Conservation (phyloP, 2,329 filamentous ascomycete genomes). For the Alternaria solani region DNA sequence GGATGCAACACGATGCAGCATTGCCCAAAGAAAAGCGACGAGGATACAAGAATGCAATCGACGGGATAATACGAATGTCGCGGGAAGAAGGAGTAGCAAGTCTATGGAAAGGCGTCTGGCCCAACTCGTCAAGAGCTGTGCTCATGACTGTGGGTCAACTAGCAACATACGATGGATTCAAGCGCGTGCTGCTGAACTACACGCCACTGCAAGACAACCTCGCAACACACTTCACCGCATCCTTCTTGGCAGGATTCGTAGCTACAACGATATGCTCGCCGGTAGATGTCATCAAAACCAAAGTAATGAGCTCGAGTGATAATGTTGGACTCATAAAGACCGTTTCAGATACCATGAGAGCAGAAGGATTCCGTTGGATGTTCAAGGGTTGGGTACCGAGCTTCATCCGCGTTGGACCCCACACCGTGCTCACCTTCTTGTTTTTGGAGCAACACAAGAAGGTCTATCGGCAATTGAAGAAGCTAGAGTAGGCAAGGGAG, state of each 20-base stretch:
- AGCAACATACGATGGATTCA: constrained; percentile 85
- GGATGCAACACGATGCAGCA: constrained; percentile 93
- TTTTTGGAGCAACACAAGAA: constrained; percentile 89
- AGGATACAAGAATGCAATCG: constrained; percentile 88
- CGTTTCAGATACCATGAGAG: constrained; percentile 71
- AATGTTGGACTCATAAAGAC: constrained; percentile 65
- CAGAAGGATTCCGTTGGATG: constrained; percentile 81
- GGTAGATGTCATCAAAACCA: constrained; percentile 88
- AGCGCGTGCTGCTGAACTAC: constrained; percentile 70
- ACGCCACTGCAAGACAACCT: constrained; percentile 73
- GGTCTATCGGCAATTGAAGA: constrained; percentile 63
- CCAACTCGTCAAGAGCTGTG: constrained; percentile 81
- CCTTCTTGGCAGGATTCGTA: constrained; percentile 79
- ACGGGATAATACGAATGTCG: constrained; percentile 88
- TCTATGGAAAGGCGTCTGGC: constrained; percentile 85
- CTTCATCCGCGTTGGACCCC: constrained; percentile 71
- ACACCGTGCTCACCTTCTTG: constrained; percentile 87
- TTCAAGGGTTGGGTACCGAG: constrained; percentile 91
- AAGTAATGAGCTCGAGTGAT: constrained; percentile 76
- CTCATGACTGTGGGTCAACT: constrained; percentile 88
- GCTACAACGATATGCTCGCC: constrained; percentile 86
- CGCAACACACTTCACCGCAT: constrained; percentile 80
- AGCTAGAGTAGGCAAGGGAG: constrained; percentile 2
- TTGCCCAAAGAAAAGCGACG: constrained; percentile 76
- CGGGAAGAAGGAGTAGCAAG: constrained; percentile 78